Evolutionary conservation across 2,329 filamentous ascomycete genomes (phyloP), one percentile per base, ranked within the genome.

Genomic region (Myriosclerotinia curreyana): DNA sequence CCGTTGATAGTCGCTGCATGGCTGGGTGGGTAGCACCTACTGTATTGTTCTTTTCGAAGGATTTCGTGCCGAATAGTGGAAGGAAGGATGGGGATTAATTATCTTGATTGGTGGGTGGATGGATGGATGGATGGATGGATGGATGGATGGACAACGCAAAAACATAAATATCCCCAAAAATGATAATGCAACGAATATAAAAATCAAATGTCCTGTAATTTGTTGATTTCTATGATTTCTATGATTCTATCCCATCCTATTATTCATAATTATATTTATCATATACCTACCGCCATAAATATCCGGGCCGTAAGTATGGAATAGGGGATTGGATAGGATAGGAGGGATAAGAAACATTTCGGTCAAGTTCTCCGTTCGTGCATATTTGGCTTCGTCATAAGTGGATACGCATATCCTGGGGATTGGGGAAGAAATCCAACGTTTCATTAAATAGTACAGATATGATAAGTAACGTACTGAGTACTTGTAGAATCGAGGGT

Each of bases 251-350:
- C 40, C n/a, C 17, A 46, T n/a, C 12, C 54, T 34, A 28, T 20
- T 20, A 58, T 17, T 31, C 28, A 34, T 44, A 20, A 58, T 46
- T 25, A 56, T 31, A 46, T n/a, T 48, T 20, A 48, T 48, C 44
- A 48, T 48, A 58, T 34, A n/a, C n/a, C n/a, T n/a, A 40, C 54
- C 42, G 34, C 42, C 22, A 28, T 58, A 34, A 46, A 58, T 58
- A 58, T 46, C 54, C 54, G 54, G 40, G 42, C 28, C 28, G 54
- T 46, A 28, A 25, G n/a, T 44, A 17, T 44, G 42, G 42, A 44
- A 44, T 44, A 6, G 28, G 28, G 28, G 28, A 31, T 31, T 31
- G 28, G 42, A 44, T 44, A 6, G 14, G 17, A 44, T 44, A 5
- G 14, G 17, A 44, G 17, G 42, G 17, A 44, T n/a, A n/a, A 6